Conservation (phyloP, 257 asterid species). For the Rubia yunnanensis region DNA sequence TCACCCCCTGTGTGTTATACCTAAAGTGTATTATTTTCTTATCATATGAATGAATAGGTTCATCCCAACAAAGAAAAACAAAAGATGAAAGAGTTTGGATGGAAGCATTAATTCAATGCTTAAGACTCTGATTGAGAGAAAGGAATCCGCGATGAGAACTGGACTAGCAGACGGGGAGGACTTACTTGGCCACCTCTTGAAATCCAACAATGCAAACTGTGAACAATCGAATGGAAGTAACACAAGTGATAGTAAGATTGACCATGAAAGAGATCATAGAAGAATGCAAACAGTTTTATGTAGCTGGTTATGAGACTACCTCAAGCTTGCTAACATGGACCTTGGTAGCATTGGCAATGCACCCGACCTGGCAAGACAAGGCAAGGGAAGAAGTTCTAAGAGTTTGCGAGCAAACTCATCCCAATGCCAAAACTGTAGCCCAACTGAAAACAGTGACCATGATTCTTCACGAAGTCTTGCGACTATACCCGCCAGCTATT, state of each 20-base stretch:
- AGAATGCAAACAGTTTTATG: slow-evolving; percentile 46
- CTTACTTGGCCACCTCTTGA: slow-evolving; percentile 32
- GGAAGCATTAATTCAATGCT: slow-evolving; percentile 34
- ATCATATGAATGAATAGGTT: slow-evolving; percentile 20
- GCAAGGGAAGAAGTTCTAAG: slow-evolving; percentile 45
- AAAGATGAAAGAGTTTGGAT: slow-evolving; percentile 29
- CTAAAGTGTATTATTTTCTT: not conserved
- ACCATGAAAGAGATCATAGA: slow-evolving; percentile 45
- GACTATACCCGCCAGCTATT: slow-evolving; percentile 48
- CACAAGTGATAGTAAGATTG: slow-evolving; percentile 21
- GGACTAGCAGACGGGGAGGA: slow-evolving; percentile 25
- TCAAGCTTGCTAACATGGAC: slow-evolving; percentile 48
- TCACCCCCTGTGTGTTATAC: too few species aligned
- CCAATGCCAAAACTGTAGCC: slow-evolving; percentile 27
- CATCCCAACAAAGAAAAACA: slow-evolving; percentile 46
- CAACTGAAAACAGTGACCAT: slow-evolving; percentile 47
- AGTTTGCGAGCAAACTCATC: slow-evolving; percentile 26
- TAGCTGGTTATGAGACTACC: slow-evolving; percentile 51
- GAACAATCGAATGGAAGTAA: slow-evolving; percentile 5
- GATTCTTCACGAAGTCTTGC: slow-evolving; percentile 41
- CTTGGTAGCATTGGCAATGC: slow-evolving; percentile 38
- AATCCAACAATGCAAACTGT: slow-evolving; percentile 23
- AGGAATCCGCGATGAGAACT: slow-evolving; percentile 18
- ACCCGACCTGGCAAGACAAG: slow-evolving; percentile 44
- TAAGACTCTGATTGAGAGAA: slow-evolving; percentile 28